Evolutionary conservation across 352 stramenopile genomes (phyloP), one percentile per base, ranked within the genome.

Genomic region (Phytophthora megakarya): DNA sequence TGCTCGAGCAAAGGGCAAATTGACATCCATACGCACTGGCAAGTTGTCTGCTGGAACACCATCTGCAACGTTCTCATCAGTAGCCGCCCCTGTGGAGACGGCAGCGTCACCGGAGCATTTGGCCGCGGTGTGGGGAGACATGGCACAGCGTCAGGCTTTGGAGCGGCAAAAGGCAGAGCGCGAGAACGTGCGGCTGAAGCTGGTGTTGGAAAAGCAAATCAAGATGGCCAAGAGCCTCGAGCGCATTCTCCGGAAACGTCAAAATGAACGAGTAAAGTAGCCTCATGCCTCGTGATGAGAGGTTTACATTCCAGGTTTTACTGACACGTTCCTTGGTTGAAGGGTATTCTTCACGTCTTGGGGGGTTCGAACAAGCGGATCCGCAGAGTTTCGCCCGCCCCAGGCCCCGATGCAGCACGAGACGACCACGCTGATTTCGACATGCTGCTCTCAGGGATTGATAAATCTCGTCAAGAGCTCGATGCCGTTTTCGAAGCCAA

Each of bases 161-260:
- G 74, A 83, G 45, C 61, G 69, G 8, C 63, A 77, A 53, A 74
- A 76, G 35, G 61, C 72, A 18, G 74, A 85, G 61, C 69, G 62
- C 15, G 75, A 86, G 45, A 84, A 86, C 33, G 62, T 80, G 39
- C 65, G 70, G 19, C 70, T 88, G 0, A 79, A 76, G 32, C 35
- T 74, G 19, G 69, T 81, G 28, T 49, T 86, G 21, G 75, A 88
- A 47, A 75, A 76, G 30, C 72, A 84, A 61, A 78, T 80, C 56
- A 81, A 80, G 58, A 54, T 81, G 56, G 70, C 61, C 49, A 79
- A 78, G 38, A 76, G 61, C 9, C 67, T 81, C 21, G 70, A 80
- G 64, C 68, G 56, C 35, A 69, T 77, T 26, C 53, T 81, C 22
- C 52, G 44, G 46, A 78, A 76, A 42, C 67, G 65, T 26, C 56